phyloP scores from a whole-genome alignment of 2,329 filamentous ascomycete genomes.

The Stenocarpella maydis region DNA sequence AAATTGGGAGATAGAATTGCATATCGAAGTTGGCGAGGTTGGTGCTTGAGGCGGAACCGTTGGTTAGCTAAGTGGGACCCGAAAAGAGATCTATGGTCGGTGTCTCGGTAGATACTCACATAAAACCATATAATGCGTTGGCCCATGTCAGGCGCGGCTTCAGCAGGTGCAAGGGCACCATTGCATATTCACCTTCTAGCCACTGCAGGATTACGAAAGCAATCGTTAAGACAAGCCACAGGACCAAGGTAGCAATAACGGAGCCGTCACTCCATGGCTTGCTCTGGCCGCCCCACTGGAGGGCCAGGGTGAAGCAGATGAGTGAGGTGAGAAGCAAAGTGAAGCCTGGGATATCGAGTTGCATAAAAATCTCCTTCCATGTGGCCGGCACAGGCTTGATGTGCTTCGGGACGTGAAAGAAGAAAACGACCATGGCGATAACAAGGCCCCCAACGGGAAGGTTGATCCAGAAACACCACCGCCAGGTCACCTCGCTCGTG shows the following conservation, averaged over 20 bases:
- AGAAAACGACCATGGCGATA: not conserved
- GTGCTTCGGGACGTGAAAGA: constrained; percentile 11
- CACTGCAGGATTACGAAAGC: not conserved
- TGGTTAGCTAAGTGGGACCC: not conserved
- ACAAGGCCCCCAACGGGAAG: constrained; percentile 37
- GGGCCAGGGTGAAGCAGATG: constrained; percentile 16
- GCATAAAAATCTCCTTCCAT: constrained; percentile 23
- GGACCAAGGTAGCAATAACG: constrained; percentile 13
- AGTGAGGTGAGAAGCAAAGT: not conserved
- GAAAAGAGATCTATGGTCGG: not conserved
- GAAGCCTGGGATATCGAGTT: constrained; percentile 23
- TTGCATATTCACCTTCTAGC: not conserved
- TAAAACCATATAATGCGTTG: constrained; percentile 14
- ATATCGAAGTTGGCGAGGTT: constrained; percentile 15
- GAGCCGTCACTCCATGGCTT: constrained; percentile 8
- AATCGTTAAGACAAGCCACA: not conserved
- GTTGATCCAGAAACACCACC: constrained; percentile 60
- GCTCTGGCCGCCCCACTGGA: constrained; percentile 24
- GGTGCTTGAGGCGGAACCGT: not conserved
- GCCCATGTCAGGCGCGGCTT: constrained; percentile 17
- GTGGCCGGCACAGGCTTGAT: constrained; percentile 11
- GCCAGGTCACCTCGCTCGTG: constrained; percentile 62
- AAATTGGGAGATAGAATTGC: constrained; percentile 23
- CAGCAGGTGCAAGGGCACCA: constrained; percentile 17
- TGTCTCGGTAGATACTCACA: constrained; percentile 15